A percentile compares a stretch with the other conserved stretches of the same genome.
Evolutionary conservation across 1,284 basidiomycete genomes (phyloP).

Genomic region (Austroboletus sp.): DNA sequence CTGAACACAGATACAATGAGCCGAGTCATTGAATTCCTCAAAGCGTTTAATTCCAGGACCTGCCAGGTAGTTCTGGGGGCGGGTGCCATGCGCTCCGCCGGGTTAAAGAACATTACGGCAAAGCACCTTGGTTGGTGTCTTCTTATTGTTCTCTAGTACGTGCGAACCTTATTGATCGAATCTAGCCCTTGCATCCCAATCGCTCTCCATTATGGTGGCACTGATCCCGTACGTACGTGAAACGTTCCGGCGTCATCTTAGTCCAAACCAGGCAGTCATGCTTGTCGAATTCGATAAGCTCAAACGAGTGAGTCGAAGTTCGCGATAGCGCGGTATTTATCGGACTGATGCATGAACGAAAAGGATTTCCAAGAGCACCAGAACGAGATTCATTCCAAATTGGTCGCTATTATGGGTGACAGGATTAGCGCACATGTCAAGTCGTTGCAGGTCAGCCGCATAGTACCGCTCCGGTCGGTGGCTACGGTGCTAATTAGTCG

Average conservation of each 20-base stretch:
- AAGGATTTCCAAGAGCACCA: conserved; percentile 98
- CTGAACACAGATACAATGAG: conserved; percentile 93
- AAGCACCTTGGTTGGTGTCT: conserved; percentile 76
- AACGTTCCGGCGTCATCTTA: conserved; percentile 87
- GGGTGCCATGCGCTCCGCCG: conserved; percentile 95
- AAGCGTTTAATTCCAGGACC: conserved; percentile 95
- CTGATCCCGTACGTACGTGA: conserved; percentile 95
- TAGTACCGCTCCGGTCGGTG: conserved; percentile 2
- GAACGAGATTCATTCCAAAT: conserved; percentile 95
- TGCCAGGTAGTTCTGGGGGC: conserved; percentile 98
- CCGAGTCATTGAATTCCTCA: conserved; percentile 90
- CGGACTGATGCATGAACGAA: conserved; percentile 13
- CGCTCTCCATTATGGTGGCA: conserved; percentile 88
- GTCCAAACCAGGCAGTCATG: conserved; percentile 90
- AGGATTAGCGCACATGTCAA: conserved; percentile 82
- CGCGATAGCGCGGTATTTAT: conserved; percentile 2
- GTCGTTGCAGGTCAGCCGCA: conserved; percentile 56
- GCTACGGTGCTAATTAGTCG: conserved; percentile 5
- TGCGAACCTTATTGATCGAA: conserved; percentile 9
- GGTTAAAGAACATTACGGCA: conserved; percentile 96
- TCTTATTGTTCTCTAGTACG: conserved; percentile 11
- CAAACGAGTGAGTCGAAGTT: conserved; percentile 63
- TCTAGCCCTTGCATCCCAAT: conserved; percentile 89
- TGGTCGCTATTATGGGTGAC: conserved; percentile 98
- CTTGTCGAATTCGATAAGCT: conserved; percentile 97